phyloP scores from a whole-genome alignment of 352 stramenopile genomes.

The Globisporangium mamillatum region DNA sequence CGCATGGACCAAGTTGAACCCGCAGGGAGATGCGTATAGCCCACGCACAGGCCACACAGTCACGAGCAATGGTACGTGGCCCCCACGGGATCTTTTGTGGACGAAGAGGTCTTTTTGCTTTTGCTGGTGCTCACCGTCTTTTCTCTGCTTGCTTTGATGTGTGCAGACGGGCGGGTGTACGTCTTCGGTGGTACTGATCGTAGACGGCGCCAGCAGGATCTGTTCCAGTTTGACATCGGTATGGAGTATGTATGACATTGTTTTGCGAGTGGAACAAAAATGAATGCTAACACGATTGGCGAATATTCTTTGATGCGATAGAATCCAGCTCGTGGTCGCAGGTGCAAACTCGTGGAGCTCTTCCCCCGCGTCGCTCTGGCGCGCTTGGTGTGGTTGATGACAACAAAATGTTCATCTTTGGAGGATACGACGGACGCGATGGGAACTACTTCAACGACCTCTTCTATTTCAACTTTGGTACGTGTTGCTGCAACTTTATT shows the following conservation, averaged over 20 bases:
- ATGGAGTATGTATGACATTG: background rate
- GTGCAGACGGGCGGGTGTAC: conserved; percentile 66
- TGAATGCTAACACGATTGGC: background rate
- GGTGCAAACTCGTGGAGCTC: conserved; percentile 54
- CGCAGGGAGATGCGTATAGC: conserved; percentile 77
- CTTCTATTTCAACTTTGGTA: conserved; percentile 86
- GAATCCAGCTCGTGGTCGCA: conserved; percentile 68
- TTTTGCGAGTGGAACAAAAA: background rate
- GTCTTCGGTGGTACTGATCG: conserved; percentile 87
- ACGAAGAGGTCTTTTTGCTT: background rate
- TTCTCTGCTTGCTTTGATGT: background rate
- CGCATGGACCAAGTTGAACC: conserved; percentile 71
- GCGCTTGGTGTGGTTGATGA: conserved; percentile 78
- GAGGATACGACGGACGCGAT: conserved; percentile 86
- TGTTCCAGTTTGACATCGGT: conserved; percentile 85
- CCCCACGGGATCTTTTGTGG: background rate
- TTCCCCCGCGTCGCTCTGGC: conserved; percentile 72
- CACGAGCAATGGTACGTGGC: conserved; percentile 53
- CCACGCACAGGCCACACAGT: conserved; percentile 85
- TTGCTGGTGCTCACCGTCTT: background rate
- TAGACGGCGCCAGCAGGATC: conserved; percentile 73
- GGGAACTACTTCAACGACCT: conserved; percentile 90
- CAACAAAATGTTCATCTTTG: conserved; percentile 88
- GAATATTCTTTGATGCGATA: conserved; percentile 6
- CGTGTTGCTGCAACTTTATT: background rate